Conservation (phyloP, 108 stramenopile genomes). For the Discostella stelligeroides region DNA sequence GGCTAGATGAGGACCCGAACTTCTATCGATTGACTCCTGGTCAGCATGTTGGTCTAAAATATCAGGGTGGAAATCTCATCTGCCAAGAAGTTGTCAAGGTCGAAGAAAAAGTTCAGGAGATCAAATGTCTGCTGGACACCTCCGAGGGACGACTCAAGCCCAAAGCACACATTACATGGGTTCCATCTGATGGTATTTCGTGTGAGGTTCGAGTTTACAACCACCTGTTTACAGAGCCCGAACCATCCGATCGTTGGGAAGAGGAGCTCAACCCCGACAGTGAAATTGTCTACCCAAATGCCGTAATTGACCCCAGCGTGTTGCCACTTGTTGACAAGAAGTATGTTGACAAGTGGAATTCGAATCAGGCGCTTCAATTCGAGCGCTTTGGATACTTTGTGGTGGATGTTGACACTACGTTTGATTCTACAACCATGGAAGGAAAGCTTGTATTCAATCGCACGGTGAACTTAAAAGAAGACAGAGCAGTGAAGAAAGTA, state of each 20-base stretch:
- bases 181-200: slow-evolving; percentile 64
- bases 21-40: slow-evolving; percentile 95
- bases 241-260: slow-evolving; percentile 90
- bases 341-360: slow-evolving; percentile 66
- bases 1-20: slow-evolving; percentile 71
- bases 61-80: slow-evolving; percentile 80
- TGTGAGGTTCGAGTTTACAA: slow-evolving; percentile 93
- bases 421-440: slow-evolving; percentile 51
- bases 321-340: slow-evolving; percentile 56
- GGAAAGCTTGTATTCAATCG: slow-evolving; percentile 93
- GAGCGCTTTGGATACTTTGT: slow-evolving; percentile 97
- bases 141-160: slow-evolving; percentile 70
- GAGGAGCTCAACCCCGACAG: slow-evolving; percentile 90
- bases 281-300: slow-evolving; percentile 73
- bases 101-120: slow-evolving; percentile 53
- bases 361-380: slow-evolving; percentile 88
- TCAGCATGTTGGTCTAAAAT: slow-evolving; percentile 94
- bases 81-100: slow-evolving; percentile 69
- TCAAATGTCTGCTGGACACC: slow-evolving; percentile 74
- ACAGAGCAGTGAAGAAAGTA: slow-evolving; percentile 56
- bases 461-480: slow-evolving; percentile 92
- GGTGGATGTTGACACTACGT: slow-evolving; percentile 92
- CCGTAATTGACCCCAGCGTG: slow-evolving; percentile 83
- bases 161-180: slow-evolving; percentile 83
- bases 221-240: slow-evolving; percentile 88